Evolutionary conservation across 805 yeast species (phyloP), one percentile per base, ranked within the genome.

Genomic region (Candida adriatica): DNA sequence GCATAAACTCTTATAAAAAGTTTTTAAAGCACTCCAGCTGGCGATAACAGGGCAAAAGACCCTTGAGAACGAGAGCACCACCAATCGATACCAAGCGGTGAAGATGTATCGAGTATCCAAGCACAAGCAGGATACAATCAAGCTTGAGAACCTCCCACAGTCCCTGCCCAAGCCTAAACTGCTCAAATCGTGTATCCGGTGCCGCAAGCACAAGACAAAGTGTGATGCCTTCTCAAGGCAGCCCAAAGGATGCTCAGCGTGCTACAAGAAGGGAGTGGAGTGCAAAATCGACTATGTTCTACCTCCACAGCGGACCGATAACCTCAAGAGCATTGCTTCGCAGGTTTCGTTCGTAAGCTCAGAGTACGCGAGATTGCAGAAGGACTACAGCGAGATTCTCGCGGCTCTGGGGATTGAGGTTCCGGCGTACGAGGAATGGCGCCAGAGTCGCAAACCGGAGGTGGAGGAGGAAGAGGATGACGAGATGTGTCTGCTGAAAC

Each of bases 131-230:
- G n/a, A n/a, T n/a, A n/a, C n/a, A n/a, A n/a, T n/a, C n/a, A n/a
- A n/a, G n/a, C n/a, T n/a, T n/a, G n/a, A n/a, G n/a, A n/a, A n/a
- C n/a, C n/a, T n/a, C n/a, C n/a, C n/a, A n/a, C n/a, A 29, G 13
- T 23, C 35, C 10, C 41, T 48, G 2, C 53, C 53, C n/a, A 48
- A 48, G 37, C 68, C 68, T 27, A 59, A 64, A 35, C 61, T 63
- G 8, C 45, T 74, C 26, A 75, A 75, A 43, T 70, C 82, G 8
- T 79, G 86, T 48, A 62, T 69, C 5, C 59, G 80, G 19, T 79
- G 86, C 51, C 62, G 85, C 21, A 71, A 70, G 45, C 79, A 75
- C 43, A 79, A 79, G 50, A 75, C 78, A 13, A 74, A 68, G 45
- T 79, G 86, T 53, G 79, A 78, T 47, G 78, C 78, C 9, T 41